A percentile compares a stretch with the other conserved stretches of the same genome.
Evolutionary conservation across 768 basidiomycete genomes (phyloP).

Genomic region (Lactifluus volemus): DNA sequence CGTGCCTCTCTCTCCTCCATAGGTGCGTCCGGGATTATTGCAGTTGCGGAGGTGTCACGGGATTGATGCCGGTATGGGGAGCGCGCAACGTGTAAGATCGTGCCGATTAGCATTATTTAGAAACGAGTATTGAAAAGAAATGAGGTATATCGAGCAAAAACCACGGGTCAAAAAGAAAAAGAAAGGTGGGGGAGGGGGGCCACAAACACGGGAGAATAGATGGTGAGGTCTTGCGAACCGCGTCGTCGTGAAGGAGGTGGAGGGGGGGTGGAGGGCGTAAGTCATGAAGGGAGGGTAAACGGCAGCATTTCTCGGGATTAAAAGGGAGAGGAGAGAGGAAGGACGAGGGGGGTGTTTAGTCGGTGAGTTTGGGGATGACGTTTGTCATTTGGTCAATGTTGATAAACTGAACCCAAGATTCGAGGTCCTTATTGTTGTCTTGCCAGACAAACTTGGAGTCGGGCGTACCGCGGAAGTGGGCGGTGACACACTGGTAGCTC

Average conservation of each 20-base stretch:
- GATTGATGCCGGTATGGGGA: neutral
- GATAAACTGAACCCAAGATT: conserved; percentile 78
- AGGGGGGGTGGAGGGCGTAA: neutral
- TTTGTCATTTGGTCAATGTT: conserved; percentile 76
- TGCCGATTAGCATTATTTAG: conserved; percentile 2
- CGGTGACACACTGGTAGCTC: conserved; percentile 67
- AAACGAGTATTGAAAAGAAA: conserved; percentile 1
- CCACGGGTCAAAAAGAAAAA: neutral
- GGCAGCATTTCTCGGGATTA: no score
- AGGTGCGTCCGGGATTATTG: neutral
- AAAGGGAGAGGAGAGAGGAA: no score
- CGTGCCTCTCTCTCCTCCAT: neutral
- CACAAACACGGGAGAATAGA: neutral
- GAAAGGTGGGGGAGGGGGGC: neutral
- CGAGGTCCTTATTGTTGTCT: conserved; percentile 54
- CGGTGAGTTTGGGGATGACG: conserved; percentile 65
- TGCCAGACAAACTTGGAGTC: conserved; percentile 69
- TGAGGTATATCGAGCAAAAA: conserved; percentile 17
- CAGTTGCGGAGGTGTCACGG: conserved; percentile 8
- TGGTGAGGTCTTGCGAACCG: neutral
- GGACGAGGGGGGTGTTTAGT: conserved; percentile 24
- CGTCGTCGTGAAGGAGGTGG: no score
- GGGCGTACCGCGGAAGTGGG: conserved; percentile 62
- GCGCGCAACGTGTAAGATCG: neutral
- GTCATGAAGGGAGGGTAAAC: neutral